Percentiles rank a stretch among this genome's conserved stretches.
These are phyloP conservation scores for Pythium diclinum DNA, from an alignment of 352 stramenopile species.

Conservation along the genomic window DNA sequence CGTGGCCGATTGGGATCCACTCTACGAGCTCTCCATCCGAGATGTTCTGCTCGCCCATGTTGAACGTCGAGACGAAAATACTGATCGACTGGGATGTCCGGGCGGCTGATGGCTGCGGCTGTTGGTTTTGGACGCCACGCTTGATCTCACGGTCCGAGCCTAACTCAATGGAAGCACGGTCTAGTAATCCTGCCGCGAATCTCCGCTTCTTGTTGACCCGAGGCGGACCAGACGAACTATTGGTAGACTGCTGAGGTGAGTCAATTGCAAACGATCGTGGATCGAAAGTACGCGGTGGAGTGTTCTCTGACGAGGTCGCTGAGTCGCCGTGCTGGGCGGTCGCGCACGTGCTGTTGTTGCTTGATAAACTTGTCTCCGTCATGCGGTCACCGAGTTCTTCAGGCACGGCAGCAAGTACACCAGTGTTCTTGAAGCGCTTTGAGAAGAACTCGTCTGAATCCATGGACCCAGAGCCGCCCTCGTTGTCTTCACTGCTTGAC, in stretches of 20 bases:
- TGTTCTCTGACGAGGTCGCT: background rate
- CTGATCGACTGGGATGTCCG: constrained; percentile 38
- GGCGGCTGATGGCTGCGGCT: constrained; percentile 1
- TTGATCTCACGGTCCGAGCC: constrained; percentile 12
- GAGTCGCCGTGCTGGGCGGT: background rate
- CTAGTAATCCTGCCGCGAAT: constrained; percentile 19
- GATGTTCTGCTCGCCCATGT: constrained; percentile 81
- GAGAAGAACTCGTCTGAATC: constrained; percentile 19
- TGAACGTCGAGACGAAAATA: constrained; percentile 84
- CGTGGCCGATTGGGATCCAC: constrained; percentile 85
- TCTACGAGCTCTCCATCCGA: constrained; percentile 49
- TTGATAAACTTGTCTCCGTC: constrained; percentile 20
- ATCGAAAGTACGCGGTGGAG: background rate
- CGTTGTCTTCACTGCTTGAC: constrained; percentile 17
- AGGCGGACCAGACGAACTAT: background rate
- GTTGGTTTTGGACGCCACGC: background rate
- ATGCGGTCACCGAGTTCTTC: constrained; percentile 18
- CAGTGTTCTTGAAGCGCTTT: constrained; percentile 14
- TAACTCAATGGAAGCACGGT: constrained; percentile 16
- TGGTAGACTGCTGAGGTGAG: background rate
- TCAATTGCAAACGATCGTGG: background rate
- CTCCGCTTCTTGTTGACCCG: constrained; percentile 19
- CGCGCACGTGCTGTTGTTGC: constrained; percentile 7
- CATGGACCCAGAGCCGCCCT: background rate
- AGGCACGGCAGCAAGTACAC: constrained; percentile 7